Conservation (phyloP, 2,329 filamentous ascomycete genomes). For the Aureobasidium sp. region DNA sequence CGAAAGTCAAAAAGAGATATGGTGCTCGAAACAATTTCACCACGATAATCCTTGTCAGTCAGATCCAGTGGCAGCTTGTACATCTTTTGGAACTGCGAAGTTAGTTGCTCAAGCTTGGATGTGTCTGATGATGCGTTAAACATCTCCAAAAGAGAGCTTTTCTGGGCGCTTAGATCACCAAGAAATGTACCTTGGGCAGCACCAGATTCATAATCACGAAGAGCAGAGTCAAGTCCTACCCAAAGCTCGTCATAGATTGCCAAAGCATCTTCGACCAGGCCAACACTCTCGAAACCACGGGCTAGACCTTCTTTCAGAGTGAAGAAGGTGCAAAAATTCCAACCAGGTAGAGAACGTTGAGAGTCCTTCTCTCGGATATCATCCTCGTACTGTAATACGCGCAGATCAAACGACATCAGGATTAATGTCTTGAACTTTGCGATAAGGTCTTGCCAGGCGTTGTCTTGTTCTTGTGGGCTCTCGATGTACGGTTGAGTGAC, state of each 20-base stretch:
- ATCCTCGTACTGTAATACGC: conserved; percentile 91
- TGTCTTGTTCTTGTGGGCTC: conserved; percentile 66
- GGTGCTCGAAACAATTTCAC: conserved; percentile 86
- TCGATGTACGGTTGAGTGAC: conserved; percentile 52
- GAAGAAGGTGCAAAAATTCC: conserved; percentile 99
- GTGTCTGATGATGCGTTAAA: background rate
- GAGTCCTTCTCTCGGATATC: conserved; percentile 92
- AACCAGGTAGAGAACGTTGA: conserved; percentile 78
- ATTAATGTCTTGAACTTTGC: conserved; percentile 82
- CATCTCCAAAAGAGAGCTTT: conserved; percentile 10
- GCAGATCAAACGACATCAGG: conserved; percentile 77
- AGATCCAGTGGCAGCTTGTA: conserved; percentile 30
- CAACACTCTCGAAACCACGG: conserved; percentile 90
- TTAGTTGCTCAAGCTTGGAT: background rate
- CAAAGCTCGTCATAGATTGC: conserved; percentile 92
- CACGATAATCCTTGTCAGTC: conserved; percentile 68
- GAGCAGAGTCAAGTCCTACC: conserved; percentile 72
- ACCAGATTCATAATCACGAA: conserved; percentile 60
- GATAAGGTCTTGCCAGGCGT: conserved; percentile 76
- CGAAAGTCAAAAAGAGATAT: conserved; percentile 95
- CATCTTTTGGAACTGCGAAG: conserved; percentile 10
- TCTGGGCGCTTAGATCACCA: conserved; percentile 7
- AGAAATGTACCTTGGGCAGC: conserved; percentile 25
- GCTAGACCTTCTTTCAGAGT: conserved; percentile 94
- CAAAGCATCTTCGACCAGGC: conserved; percentile 87